phyloP scores from a whole-genome alignment of 1,139 yeast genomes.

The Debaryomycetaceae sp. region DNA sequence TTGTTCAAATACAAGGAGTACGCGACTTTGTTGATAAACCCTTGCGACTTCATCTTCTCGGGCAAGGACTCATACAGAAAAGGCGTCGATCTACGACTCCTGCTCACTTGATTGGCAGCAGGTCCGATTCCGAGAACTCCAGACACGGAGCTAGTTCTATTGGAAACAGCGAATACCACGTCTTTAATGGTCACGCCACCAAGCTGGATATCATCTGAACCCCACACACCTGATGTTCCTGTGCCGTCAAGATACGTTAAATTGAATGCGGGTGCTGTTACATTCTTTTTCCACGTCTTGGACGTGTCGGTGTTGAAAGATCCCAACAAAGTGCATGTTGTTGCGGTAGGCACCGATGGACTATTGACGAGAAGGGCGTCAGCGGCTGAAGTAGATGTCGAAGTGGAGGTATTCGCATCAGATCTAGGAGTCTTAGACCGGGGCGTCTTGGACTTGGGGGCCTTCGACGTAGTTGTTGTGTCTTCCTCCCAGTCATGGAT shows the following conservation, averaged over 20 bases:
- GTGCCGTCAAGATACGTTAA: neutral
- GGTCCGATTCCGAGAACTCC: neutral
- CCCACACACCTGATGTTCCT: neutral
- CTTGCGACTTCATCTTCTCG: slow-evolving; percentile 13
- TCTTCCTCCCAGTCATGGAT: too few species aligned
- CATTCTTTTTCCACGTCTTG: neutral
- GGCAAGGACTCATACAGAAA: slow-evolving; percentile 16
- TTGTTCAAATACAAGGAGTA: slow-evolving; percentile 35
- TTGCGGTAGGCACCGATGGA: neutral
- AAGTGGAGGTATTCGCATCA: too few species aligned
- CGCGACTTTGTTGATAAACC: slow-evolving; percentile 16
- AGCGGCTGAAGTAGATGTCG: too few species aligned
- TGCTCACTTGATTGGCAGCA: neutral
- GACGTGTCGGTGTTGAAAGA: neutral
- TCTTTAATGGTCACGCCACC: neutral
- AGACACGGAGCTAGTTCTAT: neutral
- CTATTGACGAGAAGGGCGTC: too few species aligned
- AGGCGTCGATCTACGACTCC: neutral
- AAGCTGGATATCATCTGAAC: neutral
- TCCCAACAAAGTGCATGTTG: neutral
- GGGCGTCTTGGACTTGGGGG: too few species aligned
- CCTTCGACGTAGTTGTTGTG: too few species aligned
- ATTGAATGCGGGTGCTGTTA: neutral
- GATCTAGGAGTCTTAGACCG: too few species aligned
- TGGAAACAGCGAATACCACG: neutral